Evolutionary conservation across 306 rosid genomes (phyloP), one percentile per base, ranked within the genome.

Genomic region (Dryas drummondii): DNA sequence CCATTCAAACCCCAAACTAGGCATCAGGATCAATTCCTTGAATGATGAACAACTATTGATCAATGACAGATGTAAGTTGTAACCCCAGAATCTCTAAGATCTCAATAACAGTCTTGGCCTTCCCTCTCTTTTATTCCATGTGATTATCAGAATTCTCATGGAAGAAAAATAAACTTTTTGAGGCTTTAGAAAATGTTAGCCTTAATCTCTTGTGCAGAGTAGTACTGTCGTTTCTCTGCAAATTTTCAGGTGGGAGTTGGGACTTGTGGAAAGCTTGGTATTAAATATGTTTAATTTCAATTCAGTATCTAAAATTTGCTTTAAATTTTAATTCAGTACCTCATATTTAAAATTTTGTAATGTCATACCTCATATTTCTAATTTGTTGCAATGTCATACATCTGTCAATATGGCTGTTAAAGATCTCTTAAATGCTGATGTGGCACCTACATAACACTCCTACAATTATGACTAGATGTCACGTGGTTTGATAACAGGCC

Each of bases 231-330:
- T 68, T 48, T 45, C 73, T 14, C 17, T 44, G 75, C 78, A 48
- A 80, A 70, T 67, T 80, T 76, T 68, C 68, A 64, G 84, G 85
- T 76, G 79, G 71, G 69, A 75, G 60, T 76, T 81, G 79, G 84
- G 86, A 77, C 68, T 61, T 1, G 70, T 42, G 77, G 74, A 67
- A 52, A 44, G 78, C 45, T 64, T 70, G 58, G 68, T 76, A 40
- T 53, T 66, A 63, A 32, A 6, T 69, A 37, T 77, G 79, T 0
- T 22, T 22, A 22, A 22, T 22, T 22, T 22, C 0, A 22, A 0
- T 22, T 22, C 22, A 22, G 22, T 22, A 22, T 22, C 22, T 22
- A 0, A 22, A 22, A 1, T 22, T 22, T 22, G 0, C 0, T 22
- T 22, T 0, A 22, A 22, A 22, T 22, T 22, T 22, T 1, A 22